Conservation (phyloP, 257 asterid genomes). For the Nicotiana paniculata region DNA sequence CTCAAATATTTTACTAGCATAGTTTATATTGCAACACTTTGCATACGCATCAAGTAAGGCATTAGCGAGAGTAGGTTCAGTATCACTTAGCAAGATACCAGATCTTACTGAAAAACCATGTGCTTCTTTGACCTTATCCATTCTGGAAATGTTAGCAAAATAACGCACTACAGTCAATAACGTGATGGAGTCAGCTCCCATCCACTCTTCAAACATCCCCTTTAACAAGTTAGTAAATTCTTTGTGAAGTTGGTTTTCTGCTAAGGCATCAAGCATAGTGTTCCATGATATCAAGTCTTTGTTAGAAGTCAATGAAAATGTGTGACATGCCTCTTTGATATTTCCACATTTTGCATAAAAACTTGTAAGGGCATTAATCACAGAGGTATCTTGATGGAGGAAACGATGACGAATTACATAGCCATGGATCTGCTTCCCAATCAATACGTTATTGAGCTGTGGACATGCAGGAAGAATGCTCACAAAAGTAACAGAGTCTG, state of each 20-base stretch:
- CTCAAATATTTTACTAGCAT: constrained; percentile 46
- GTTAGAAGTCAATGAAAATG: constrained; percentile 39
- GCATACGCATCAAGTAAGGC: constrained; percentile 77
- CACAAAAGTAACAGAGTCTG: constrained; percentile 54
- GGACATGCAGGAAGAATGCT: constrained; percentile 74
- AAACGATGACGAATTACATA: constrained; percentile 39
- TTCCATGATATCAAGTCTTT: constrained; percentile 82
- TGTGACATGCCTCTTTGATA: constrained; percentile 36
- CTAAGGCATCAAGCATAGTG: constrained; percentile 61
- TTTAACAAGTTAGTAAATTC: constrained; percentile 40
- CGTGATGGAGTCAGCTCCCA: constrained; percentile 62
- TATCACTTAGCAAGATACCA: constrained; percentile 25
- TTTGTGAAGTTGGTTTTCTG: constrained; percentile 34
- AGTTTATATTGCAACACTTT: constrained; percentile 52
- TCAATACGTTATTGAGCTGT: constrained; percentile 33
- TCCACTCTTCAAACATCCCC: constrained; percentile 42
- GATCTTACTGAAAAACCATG: constrained; percentile 60
- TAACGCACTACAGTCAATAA: constrained; percentile 43
- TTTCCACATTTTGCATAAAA: constrained; percentile 58
- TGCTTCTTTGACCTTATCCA: constrained; percentile 53
- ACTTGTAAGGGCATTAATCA: constrained; percentile 63
- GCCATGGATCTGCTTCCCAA: constrained; percentile 75
- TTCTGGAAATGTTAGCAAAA: constrained; percentile 29
- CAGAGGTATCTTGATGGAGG: constrained; percentile 39
- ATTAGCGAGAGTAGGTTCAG: constrained; percentile 56